Percentiles rank a stretch among this genome's conserved stretches.
phyloP scores from a whole-genome alignment of 2,329 filamentous ascomycete species.

The Alternaria solani region DNA sequence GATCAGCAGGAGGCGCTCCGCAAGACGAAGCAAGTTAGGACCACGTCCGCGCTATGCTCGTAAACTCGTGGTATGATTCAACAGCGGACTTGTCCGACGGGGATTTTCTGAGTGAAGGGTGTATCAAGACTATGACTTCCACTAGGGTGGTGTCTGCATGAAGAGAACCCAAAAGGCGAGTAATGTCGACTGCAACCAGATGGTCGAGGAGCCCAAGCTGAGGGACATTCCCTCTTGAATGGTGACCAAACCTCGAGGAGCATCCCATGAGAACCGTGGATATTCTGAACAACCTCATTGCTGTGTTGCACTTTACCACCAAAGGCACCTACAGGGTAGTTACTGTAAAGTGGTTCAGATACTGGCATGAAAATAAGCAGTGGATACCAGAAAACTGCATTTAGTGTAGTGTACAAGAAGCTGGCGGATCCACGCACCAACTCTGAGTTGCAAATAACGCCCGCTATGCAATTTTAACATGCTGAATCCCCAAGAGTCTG shows the following conservation, averaged over 20 bases:
- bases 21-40: too few relatives aligned
- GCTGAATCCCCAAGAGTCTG: neutral
- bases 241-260: neutral
- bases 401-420: constrained; percentile 7
- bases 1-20: too few relatives aligned
- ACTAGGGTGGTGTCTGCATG: too few relatives aligned
- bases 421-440: neutral
- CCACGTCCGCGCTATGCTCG: neutral
- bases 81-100: too few relatives aligned
- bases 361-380: neutral
- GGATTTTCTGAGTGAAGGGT: too few relatives aligned
- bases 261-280: neutral
- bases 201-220: neutral
- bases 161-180: too few relatives aligned
- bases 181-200: neutral
- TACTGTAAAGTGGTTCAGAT: neutral
- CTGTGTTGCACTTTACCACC: neutral
- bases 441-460: constrained; percentile 11
- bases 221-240: neutral
- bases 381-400: neutral
- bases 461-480: constrained; percentile 19
- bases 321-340: neutral
- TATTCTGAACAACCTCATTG: neutral
- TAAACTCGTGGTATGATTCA: neutral
- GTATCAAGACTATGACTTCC: too few relatives aligned